Conservation (phyloP, 371 early-diverging fungal species). For the Mortierella sp. region DNA sequence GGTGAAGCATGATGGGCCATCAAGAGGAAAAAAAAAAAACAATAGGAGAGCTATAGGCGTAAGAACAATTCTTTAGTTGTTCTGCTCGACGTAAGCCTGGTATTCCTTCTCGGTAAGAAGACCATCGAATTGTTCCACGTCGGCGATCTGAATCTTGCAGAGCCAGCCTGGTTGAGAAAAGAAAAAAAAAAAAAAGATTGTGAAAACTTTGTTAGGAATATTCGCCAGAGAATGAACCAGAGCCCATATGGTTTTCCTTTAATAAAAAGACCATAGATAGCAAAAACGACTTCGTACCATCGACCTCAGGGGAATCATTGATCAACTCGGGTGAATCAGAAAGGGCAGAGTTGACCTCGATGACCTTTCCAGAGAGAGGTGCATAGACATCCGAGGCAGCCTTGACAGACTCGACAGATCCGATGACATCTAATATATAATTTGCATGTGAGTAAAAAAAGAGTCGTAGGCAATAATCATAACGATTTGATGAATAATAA, state of each 20-base stretch:
- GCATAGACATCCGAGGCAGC: conserved; percentile 95
- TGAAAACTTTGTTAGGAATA: neutral
- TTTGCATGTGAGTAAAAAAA: conserved; percentile 7
- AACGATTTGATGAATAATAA: neutral
- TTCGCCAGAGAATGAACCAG: neutral
- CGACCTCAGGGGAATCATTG: conserved; percentile 80
- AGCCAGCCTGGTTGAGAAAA: conserved; percentile 81
- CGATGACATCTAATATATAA: conserved; percentile 72
- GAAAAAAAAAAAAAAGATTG: neutral
- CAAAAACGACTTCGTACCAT: conserved; percentile 66
- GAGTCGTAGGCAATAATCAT: neutral
- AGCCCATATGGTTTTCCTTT: neutral
- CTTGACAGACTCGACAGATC: conserved; percentile 96
- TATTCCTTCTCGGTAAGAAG: conserved; percentile 85
- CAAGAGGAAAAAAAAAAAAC: neutral
- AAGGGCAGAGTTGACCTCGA: conserved; percentile 81
- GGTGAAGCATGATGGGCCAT: neutral
- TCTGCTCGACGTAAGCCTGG: conserved; percentile 62
- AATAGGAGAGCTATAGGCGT: neutral
- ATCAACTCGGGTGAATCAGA: conserved; percentile 79
- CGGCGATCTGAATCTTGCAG: conserved; percentile 87
- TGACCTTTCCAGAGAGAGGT: conserved; percentile 88
- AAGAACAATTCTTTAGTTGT: conserved; percentile 22
- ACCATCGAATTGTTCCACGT: conserved; percentile 74
- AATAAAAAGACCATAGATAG: too few species aligned